Evolutionary conservation across 1,284 basidiomycete genomes (phyloP).

Genomic region (Amylostereum areolatum): DNA sequence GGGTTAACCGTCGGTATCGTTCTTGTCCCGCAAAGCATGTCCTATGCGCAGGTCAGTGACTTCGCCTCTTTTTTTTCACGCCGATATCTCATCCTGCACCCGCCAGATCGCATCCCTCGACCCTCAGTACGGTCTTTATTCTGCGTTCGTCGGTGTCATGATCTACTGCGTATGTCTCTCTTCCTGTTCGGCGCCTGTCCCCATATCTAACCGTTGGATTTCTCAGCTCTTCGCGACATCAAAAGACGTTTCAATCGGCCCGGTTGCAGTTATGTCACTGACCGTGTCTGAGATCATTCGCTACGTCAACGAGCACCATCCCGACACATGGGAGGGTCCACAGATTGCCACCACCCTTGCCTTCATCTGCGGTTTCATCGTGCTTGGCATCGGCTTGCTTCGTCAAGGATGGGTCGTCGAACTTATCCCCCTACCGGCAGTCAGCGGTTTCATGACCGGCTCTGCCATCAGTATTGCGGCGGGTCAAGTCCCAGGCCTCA

Average conservation of each 20-base stretch:
- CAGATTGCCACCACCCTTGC: constrained; percentile 85
- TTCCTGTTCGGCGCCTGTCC: constrained; percentile 22
- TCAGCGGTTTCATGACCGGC: constrained; percentile 91
- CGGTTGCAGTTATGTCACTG: constrained; percentile 96
- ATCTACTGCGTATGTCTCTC: constrained; percentile 63
- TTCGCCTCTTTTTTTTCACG: neutral
- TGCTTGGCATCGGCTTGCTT: constrained; percentile 89
- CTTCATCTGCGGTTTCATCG: constrained; percentile 88
- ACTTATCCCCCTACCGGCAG: constrained; percentile 88
- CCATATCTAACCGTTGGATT: constrained; percentile 3
- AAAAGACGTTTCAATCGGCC: constrained; percentile 94
- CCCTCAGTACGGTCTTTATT: constrained; percentile 91
- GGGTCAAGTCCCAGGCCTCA: constrained; percentile 80
- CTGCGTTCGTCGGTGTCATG: constrained; percentile 87
- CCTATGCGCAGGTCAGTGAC: constrained; percentile 59
- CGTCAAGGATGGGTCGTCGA: constrained; percentile 94
- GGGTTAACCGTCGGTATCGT: constrained; percentile 91
- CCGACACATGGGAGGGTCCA: constrained; percentile 52
- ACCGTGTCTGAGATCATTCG: constrained; percentile 82
- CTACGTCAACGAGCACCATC: constrained; percentile 49
- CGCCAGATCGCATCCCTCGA: constrained; percentile 79
- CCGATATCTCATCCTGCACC: neutral
- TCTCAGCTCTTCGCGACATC: constrained; percentile 83
- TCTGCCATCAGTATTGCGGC: constrained; percentile 85
- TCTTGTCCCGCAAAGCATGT: constrained; percentile 86